These are phyloP conservation scores for Leccinum rimulosum DNA, from an alignment of 768 basidiomycete genomes.

Conservation along the genomic window DNA sequence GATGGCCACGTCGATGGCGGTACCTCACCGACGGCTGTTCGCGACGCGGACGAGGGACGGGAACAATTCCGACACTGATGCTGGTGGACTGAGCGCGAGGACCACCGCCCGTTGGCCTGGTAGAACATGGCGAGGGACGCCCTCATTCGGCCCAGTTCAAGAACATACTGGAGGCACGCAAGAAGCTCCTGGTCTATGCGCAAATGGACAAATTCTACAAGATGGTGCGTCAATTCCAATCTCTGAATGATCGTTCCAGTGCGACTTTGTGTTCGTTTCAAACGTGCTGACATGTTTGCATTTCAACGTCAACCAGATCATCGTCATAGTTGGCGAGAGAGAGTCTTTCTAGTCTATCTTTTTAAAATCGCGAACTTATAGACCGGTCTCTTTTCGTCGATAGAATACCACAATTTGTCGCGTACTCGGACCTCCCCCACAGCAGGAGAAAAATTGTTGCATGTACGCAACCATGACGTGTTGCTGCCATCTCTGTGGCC, in stretches of 20 bases:
- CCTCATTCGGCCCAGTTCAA: constrained; percentile 78
- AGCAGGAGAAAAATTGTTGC: constrained; percentile 88
- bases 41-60: too few relatives aligned
- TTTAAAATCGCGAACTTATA: constrained; percentile 25
- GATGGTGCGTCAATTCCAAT: constrained; percentile 56
- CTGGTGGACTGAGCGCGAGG: too few relatives aligned
- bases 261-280: neutral
- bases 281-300: constrained; percentile 6
- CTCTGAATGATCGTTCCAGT: neutral
- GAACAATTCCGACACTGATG: too few relatives aligned
- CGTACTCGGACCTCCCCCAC: constrained; percentile 90
- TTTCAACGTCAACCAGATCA: constrained; percentile 62
- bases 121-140: constrained; percentile 6
- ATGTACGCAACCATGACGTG: constrained; percentile 94
- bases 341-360: constrained; percentile 18
- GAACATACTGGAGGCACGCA: constrained; percentile 82
- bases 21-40: too few relatives aligned
- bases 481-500: constrained; percentile 97
- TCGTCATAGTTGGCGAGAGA: constrained; percentile 74
- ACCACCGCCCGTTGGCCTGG: too few relatives aligned
- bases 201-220: constrained; percentile 93
- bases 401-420: constrained; percentile 96
- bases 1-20: too few relatives aligned
- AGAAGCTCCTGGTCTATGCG: constrained; percentile 85
- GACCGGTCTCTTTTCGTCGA: constrained; percentile 28